Conservation (phyloP, 2,329 filamentous ascomycete genomes). For the Penicillium sp. region DNA sequence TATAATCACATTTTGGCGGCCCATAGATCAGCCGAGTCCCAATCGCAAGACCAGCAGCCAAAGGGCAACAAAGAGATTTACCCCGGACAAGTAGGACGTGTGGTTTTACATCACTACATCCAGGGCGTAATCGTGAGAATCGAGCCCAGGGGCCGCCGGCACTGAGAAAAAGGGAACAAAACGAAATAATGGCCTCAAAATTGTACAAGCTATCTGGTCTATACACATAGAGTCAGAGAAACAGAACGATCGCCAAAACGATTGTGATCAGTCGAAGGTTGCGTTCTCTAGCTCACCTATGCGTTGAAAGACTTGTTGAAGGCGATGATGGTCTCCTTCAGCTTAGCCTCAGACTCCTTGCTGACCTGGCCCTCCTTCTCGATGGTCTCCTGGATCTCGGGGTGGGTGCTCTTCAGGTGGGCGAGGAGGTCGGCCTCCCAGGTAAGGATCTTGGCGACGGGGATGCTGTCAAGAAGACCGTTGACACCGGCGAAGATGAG, state of each 20-base stretch:
- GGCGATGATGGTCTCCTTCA: conserved; percentile 64
- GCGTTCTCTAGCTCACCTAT: conserved; percentile 38
- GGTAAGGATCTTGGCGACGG: conserved; percentile 81
- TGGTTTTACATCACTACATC: conserved; percentile 28
- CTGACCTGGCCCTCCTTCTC: conserved; percentile 93
- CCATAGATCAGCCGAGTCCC: conserved; percentile 9
- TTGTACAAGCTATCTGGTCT: conserved; percentile 45
- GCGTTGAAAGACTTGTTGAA: conserved; percentile 91
- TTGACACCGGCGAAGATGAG: conserved; percentile 99
- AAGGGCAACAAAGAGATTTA: conserved; percentile 10
- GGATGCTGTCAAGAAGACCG: conserved; percentile 82
- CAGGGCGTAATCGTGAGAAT: conserved; percentile 17
- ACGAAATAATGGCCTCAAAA: conserved; percentile 42
- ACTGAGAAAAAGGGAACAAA: conserved; percentile 26
- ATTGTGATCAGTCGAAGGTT: conserved; percentile 25
- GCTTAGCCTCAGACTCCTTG: conserved; percentile 70
- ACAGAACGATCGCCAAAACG: conserved; percentile 32
- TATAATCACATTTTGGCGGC: conserved; percentile 36
- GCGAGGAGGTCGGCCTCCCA: conserved; percentile 95
- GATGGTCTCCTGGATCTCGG: conserved; percentile 75
- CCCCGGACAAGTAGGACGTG: conserved; percentile 21
- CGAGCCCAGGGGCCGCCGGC: neutral
- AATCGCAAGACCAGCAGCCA: neutral
- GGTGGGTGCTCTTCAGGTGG: conserved; percentile 87
- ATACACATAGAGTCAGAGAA: conserved; percentile 41